These are phyloP conservation scores for Yamadazyma songkhlaensis DNA, from an alignment of 1,139 yeast genomes.

Conservation along the genomic window DNA sequence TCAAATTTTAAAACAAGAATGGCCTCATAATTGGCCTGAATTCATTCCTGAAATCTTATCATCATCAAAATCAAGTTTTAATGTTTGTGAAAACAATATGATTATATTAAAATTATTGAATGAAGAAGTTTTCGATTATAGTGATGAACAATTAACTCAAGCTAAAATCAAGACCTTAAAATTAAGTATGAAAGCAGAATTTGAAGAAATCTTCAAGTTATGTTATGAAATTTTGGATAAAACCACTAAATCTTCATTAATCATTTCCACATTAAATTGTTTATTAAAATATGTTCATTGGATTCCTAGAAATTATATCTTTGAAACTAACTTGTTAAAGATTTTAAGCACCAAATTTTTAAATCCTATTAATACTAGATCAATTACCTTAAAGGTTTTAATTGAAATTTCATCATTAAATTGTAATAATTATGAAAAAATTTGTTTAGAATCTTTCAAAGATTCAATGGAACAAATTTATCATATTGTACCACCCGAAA, in stretches of 20 bases:
- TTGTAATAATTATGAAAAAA: slow-evolving; percentile 62
- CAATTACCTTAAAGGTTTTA: slow-evolving; percentile 82
- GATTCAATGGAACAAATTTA: slow-evolving; percentile 71
- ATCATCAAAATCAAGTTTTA: slow-evolving; percentile 80
- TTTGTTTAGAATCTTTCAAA: slow-evolving; percentile 69
- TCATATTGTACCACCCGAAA: slow-evolving; percentile 67
- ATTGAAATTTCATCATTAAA: slow-evolving; percentile 81
- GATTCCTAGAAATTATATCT: slow-evolving; percentile 89
- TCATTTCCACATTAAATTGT: slow-evolving; percentile 82
- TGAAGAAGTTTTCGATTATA: slow-evolving; percentile 94
- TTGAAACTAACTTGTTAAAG: slow-evolving; percentile 78
- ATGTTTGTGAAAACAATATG: slow-evolving; percentile 98
- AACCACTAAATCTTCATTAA: slow-evolving; percentile 76
- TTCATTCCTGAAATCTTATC: slow-evolving; percentile 90
- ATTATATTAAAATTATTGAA: slow-evolving; percentile 80
- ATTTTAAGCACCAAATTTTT: slow-evolving; percentile 74
- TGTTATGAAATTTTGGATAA: slow-evolving; percentile 92
- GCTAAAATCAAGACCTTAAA: slow-evolving; percentile 86
- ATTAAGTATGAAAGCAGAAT: slow-evolving; percentile 82
- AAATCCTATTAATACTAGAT: slow-evolving; percentile 76
- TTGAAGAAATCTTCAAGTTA: slow-evolving; percentile 86
- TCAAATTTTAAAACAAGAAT: slow-evolving; percentile 91
- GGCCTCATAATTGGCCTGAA: slow-evolving; percentile 99
- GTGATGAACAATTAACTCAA: slow-evolving; percentile 94
- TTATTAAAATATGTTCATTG: slow-evolving; percentile 85